Evolutionary conservation across 345 rosid species (phyloP).

Genomic region (Eucalyptus regnans): DNA sequence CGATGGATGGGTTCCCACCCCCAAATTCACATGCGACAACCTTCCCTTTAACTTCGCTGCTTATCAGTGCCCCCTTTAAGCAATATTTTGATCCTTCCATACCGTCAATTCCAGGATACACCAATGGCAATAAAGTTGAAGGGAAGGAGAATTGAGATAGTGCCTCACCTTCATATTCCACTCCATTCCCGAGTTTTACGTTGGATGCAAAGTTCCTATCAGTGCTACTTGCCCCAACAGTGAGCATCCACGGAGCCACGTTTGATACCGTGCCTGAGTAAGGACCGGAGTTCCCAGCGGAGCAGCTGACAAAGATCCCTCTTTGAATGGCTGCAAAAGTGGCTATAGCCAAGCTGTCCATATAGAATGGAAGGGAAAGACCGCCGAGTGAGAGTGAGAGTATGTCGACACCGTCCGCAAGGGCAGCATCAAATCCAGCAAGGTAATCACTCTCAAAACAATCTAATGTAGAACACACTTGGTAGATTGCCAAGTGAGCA

Average conservation of each 20-base stretch:
- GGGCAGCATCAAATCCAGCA: background rate
- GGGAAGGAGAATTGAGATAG: background rate
- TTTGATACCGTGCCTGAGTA: background rate
- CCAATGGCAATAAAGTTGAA: background rate
- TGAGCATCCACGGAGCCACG: slow-evolving; percentile 6
- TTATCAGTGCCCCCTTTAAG: too few species aligned
- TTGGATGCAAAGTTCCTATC: background rate
- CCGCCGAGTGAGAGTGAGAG: background rate
- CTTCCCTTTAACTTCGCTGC: too few species aligned
- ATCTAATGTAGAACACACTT: background rate
- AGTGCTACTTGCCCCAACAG: background rate
- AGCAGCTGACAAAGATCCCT: background rate
- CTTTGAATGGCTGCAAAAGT: background rate
- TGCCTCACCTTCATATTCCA: background rate
- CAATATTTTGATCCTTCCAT: too few species aligned
- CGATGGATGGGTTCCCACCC: too few species aligned
- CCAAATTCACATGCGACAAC: too few species aligned
- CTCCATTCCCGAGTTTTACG: background rate
- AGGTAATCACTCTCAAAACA: background rate
- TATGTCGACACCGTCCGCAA: background rate
- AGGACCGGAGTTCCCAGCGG: background rate
- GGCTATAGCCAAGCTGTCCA: background rate
- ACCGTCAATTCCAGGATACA: too few species aligned
- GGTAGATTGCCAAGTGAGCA: background rate
- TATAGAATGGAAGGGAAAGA: fast-evolving